Base-by-base conservation (phyloP, 345 rosid species). In the Turnera subulata region DNA sequence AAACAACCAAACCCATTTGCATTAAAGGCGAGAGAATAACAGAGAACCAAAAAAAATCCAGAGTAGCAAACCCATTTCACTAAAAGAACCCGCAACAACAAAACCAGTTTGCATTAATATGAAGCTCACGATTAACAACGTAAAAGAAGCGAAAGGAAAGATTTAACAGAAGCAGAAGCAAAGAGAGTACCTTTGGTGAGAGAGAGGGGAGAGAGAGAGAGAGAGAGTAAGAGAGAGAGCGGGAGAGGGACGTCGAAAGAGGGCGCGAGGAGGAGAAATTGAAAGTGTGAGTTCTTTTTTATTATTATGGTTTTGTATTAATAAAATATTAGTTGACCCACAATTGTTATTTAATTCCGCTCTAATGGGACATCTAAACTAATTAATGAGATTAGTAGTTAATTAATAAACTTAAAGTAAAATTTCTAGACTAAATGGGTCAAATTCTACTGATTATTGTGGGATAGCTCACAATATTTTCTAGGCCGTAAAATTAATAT, bases 181-280 rank as follows among this genome's bases (percentile, higher is more conserved):
- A 39, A 69, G 39, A 22, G 46, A 33, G 47, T 46, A 58, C 59
- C 66, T 39, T 3, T 29, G 35, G 35, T 3, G 35, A 29, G 35
- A 29, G 35, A 29, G 8, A 4, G 35, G 8, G 35, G 5, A 3
- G 35, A 4, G 35, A 8, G 35, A 29, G 32, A 29, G 57, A 40
- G 37, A 37, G 52, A 47, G 46, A 25, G 18, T 25, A 25, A 39
- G 42, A 16, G n/a, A 55, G 29, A 24, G n/a, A 17, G n/a, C n/a
- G n/a, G n/a, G n/a, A n/a, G n/a, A 29, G 2, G 26, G 4, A 6
- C 19, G 21, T 46, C 14, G 1, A 17, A 23, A 49, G 53, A 26
- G 35, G 29, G 53, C 53, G 17, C 7, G 6, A 46, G 21, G 18
- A 16, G 49, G 20, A 29, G 8, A 8, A 8, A n/a, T n/a, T n/a